Evolutionary conservation across 163 green algal genomes (phyloP), one percentile per base, ranked within the genome.

Genomic region (Scenedesmus sp.): DNA sequence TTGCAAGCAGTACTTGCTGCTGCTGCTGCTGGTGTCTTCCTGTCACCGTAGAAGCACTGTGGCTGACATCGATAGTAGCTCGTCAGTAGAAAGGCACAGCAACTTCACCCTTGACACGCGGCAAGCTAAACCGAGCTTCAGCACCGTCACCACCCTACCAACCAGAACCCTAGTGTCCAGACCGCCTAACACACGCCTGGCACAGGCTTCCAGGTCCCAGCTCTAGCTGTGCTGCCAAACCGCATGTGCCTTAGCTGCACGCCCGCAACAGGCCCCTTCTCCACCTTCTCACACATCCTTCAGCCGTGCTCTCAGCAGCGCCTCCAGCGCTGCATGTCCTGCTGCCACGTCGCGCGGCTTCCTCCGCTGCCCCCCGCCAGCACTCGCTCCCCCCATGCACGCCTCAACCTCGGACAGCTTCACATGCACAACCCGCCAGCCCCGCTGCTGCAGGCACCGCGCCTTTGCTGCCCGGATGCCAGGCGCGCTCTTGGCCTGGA

Each of bases 401-500:
- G 35, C 40, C 43, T 89, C 85, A n/a, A 89, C 85, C 30, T 89
- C 85, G 26, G 40, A 46, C 20, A 68, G 22, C 10, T 24, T 24
- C 15, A 89, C 40, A n/a, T 51, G 61, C 24, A 89, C 65, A 6
- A 83, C 85, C 24, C 26, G 49, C 44, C 72, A 89, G 13, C 85
- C 85, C 13, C 85, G 65, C 68, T 83, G 65, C 46, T 70, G 26
- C 26, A 89, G 24, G 49, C 40, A 51, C 4, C 85, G 44, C 16
- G 30, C 37, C 85, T 89, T 89, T 22, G 85, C 85, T 37, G 85
- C 85, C 33, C 43, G 22, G 5, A 89, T 83, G 68, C 85, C 85
- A 26, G 72, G 24, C 43, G 85, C 70, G 12, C 42, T 65, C 73
- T 49, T 83, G 43, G 24, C 72, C 6, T n/a, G 44, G 51, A 89